phyloP scores from a whole-genome alignment of 345 rosid genomes.

The Aquilaria yunnanensis region DNA sequence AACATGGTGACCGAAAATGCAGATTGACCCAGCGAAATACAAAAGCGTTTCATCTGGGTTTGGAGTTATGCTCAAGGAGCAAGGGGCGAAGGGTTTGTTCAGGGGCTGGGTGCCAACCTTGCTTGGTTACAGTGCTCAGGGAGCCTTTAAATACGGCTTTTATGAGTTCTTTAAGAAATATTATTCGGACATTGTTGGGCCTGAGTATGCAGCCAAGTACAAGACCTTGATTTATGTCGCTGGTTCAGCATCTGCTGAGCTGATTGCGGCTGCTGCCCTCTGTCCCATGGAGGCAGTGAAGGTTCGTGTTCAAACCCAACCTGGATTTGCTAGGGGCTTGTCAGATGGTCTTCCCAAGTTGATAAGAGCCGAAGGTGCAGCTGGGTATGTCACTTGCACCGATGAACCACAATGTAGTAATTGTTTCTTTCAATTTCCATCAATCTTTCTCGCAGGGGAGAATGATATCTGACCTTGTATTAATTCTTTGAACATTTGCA shows the following conservation, averaged over 20 bases:
- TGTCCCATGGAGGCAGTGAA: slow-evolving; percentile 83
- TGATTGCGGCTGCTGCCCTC: slow-evolving; percentile 36
- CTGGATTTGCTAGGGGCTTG: slow-evolving; percentile 42
- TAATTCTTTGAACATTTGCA: slow-evolving; percentile 14
- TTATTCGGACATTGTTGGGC: slow-evolving; percentile 86
- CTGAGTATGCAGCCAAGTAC: slow-evolving; percentile 53
- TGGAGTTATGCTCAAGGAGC: slow-evolving; percentile 68
- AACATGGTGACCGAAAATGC: slow-evolving; percentile 11
- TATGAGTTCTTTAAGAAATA: slow-evolving; percentile 85
- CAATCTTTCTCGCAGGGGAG: neutral
- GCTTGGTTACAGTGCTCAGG: slow-evolving; percentile 85
- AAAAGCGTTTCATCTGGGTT: slow-evolving; percentile 66
- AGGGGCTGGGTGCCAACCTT: slow-evolving; percentile 89
- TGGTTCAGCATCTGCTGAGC: slow-evolving; percentile 36
- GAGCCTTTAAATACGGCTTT: slow-evolving; percentile 79
- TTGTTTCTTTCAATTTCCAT: neutral
- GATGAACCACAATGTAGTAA: too few relatives aligned
- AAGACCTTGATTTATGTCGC: slow-evolving; percentile 38
- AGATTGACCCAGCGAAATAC: slow-evolving; percentile 86
- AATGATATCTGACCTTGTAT: slow-evolving; percentile 3
- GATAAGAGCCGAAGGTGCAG: slow-evolving; percentile 55
- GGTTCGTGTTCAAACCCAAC: slow-evolving; percentile 60
- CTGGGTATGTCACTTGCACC: slow-evolving; percentile 33
- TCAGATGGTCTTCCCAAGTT: slow-evolving; percentile 81
- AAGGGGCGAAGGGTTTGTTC: slow-evolving; percentile 68